These are phyloP conservation scores for Hanseniaspora thailandica DNA, from an alignment of 805 yeast species.

Conservation along the genomic window DNA sequence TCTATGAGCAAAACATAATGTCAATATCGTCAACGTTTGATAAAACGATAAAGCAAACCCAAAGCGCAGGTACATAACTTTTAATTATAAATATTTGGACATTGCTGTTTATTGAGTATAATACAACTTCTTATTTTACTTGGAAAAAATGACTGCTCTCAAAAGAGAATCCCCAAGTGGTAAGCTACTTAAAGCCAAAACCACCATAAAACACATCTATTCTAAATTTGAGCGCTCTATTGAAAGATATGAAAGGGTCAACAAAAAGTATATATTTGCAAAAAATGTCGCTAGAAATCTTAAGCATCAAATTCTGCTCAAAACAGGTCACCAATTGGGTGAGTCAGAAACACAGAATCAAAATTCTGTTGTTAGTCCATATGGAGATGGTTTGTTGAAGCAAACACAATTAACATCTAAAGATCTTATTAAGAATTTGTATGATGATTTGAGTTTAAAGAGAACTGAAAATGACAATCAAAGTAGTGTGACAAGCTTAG, in stretches of 20 bases:
- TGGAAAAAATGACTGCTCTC: background rate
- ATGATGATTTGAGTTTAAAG: background rate
- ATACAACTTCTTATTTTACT: too few relatives aligned
- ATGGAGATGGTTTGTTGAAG: background rate
- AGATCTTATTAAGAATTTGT: background rate
- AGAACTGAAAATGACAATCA: background rate
- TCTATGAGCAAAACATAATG: too few relatives aligned
- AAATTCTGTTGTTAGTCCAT: background rate
- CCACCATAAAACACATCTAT: background rate
- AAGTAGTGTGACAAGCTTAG: background rate
- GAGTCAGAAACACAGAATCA: too few relatives aligned
- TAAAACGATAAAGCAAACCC: too few relatives aligned
- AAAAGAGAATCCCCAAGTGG: background rate
- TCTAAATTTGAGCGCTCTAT: background rate
- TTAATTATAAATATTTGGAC: too few relatives aligned
- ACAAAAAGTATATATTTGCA: background rate
- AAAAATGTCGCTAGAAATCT: background rate
- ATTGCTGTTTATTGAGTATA: too few relatives aligned
- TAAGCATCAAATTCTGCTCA: background rate
- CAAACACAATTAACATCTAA: background rate
- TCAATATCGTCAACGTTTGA: too few relatives aligned
- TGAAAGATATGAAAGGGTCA: background rate
- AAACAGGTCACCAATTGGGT: background rate
- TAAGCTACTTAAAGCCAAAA: background rate
- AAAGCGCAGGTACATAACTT: too few relatives aligned